A percentile compares a stretch with the other conserved stretches of the same genome.
These are phyloP conservation scores for Boletus austroedulis DNA, from an alignment of 1,284 basidiomycete genomes.

Conservation along the genomic window DNA sequence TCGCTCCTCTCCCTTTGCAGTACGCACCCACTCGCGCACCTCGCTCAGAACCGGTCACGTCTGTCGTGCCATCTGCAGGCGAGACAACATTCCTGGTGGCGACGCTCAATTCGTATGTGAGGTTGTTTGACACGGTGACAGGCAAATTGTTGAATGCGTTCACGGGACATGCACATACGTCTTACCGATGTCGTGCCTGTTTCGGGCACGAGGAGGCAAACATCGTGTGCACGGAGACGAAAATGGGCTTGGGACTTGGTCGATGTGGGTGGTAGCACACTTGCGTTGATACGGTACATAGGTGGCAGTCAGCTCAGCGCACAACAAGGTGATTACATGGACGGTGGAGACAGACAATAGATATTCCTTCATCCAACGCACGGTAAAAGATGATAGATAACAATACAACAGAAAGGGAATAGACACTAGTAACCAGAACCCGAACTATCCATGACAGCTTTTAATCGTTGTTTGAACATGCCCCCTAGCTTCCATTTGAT, in stretches of 20 bases:
- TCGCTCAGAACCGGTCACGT: conserved; percentile 75
- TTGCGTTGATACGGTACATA: conserved; percentile 29
- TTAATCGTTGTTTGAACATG: too few species aligned
- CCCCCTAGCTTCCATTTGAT: too few species aligned
- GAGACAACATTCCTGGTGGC: too few species aligned
- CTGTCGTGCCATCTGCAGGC: conserved; percentile 74
- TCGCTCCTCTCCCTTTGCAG: too few species aligned
- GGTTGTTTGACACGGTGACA: conserved; percentile 84
- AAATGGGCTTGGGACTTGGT: conserved; percentile 88
- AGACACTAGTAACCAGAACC: too few species aligned
- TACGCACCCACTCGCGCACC: neutral
- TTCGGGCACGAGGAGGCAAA: conserved; percentile 82
- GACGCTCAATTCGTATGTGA: conserved; percentile 81
- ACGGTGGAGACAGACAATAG: conserved; percentile 52
- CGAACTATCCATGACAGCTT: too few species aligned
- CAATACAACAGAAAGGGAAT: too few species aligned
- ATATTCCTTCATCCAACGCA: too few species aligned
- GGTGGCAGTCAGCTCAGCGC: conserved; percentile 69
- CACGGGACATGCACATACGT: conserved; percentile 68
- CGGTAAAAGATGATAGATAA: too few species aligned
- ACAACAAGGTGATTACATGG: conserved; percentile 87
- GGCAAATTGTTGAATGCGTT: conserved; percentile 87
- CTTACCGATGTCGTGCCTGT: conserved; percentile 82
- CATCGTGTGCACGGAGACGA: conserved; percentile 83
- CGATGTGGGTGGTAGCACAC: conserved; percentile 54